Percentiles rank a stretch among this genome's conserved stretches.
Evolutionary conservation across 2,329 filamentous ascomycete genomes (phyloP).

Genomic region (Raffaelea ambrosiae): DNA sequence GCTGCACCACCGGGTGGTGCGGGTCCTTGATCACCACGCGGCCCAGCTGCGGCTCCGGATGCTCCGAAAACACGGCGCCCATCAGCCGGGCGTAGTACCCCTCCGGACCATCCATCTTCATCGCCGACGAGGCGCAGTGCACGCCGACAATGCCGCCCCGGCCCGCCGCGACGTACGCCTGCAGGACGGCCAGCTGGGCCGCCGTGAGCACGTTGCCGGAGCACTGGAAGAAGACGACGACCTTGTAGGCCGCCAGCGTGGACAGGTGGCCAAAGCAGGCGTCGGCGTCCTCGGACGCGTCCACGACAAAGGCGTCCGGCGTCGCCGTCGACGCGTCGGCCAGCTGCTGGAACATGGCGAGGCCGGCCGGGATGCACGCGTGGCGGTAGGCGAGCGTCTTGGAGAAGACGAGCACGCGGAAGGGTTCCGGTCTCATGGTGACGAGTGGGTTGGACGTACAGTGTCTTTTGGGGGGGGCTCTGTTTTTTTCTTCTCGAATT

Average conservation of each 20-base stretch:
- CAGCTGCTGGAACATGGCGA: conserved; percentile 22
- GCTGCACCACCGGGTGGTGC: conserved; percentile 20
- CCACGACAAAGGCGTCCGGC: conserved; percentile 20
- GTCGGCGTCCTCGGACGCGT: conserved; percentile 27
- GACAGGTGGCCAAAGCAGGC: conserved; percentile 19
- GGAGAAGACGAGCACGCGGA: conserved; percentile 29
- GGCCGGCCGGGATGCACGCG: conserved; percentile 27
- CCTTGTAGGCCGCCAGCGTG: conserved; percentile 21
- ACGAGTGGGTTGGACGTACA: neutral
- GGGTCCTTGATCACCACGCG: conserved; percentile 20
- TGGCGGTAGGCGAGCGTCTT: conserved; percentile 30
- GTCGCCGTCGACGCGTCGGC: conserved; percentile 15
- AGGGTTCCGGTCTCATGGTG: conserved; percentile 7
- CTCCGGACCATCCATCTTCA: conserved; percentile 16
- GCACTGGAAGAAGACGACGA: conserved; percentile 29
- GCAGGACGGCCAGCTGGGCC: conserved; percentile 23
- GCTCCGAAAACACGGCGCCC: conserved; percentile 28
- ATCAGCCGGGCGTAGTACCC: conserved; percentile 29
- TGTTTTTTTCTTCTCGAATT: neutral
- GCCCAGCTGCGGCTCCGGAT: conserved; percentile 27
- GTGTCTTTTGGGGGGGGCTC: too few species aligned
- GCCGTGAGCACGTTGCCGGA: conserved; percentile 28
- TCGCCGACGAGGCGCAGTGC: conserved; percentile 28
- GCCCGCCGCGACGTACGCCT: conserved; percentile 23
- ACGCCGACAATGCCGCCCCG: conserved; percentile 28